These are phyloP conservation scores for Shiraia bambusicola DNA, from an alignment of 2,329 filamentous ascomycete genomes.

Conservation along the genomic window DNA sequence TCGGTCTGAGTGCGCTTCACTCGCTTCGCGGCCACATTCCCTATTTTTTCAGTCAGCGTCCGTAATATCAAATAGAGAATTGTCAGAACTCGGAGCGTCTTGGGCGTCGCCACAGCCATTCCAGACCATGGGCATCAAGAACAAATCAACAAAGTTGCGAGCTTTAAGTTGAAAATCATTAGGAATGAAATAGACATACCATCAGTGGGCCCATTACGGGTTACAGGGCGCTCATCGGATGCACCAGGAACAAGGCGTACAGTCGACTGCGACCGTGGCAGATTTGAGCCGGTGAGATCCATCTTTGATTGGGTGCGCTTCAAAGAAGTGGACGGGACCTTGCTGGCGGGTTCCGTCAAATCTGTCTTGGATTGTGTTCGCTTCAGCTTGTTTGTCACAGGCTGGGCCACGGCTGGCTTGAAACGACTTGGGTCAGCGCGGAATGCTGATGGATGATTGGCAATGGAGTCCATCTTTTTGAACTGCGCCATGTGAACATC, in stretches of 20 bases:
- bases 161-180: too few species aligned
- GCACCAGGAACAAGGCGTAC: conserved; percentile 30
- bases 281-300: conserved; percentile 55
- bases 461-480: conserved; percentile 97
- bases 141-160: too few species aligned
- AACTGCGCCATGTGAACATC: conserved; percentile 85
- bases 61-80: too few species aligned
- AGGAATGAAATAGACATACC: not conserved
- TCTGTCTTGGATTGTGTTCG: conserved; percentile 59
- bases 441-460: conserved; percentile 78
- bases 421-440: conserved; percentile 59
- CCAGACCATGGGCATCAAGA: too few species aligned
- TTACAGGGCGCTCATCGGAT: conserved; percentile 27
- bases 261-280: conserved; percentile 43
- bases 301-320: conserved; percentile 61
- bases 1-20: conserved; percentile 67
- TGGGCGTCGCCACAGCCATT: too few species aligned
- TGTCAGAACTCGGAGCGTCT: too few species aligned
- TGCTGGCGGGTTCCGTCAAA: conserved; percentile 59
- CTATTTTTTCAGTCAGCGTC: too few species aligned
- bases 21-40: conserved; percentile 63
- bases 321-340: conserved; percentile 45
- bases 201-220: conserved; percentile 24
- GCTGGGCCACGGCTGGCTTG: conserved; percentile 47
- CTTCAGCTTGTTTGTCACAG: conserved; percentile 47